These are phyloP conservation scores for Triangularia setosa DNA, from an alignment of 2,329 filamentous ascomycete species.

Conservation along the genomic window DNA sequence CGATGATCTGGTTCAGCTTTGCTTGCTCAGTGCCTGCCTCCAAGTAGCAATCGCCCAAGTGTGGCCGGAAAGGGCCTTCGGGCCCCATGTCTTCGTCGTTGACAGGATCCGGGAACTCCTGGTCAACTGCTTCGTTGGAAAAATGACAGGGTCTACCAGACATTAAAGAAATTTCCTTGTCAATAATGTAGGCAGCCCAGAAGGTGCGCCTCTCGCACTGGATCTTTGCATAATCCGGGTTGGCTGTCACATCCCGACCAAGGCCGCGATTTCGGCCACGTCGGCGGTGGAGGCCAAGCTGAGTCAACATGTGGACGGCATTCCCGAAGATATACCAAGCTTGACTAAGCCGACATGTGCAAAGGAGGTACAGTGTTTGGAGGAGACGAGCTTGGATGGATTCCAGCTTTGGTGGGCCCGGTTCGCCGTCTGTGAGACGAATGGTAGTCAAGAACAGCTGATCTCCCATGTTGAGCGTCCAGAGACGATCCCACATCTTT, in stretches of 20 bases:
- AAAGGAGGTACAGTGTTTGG: constrained; percentile 56
- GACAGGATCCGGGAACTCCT: constrained; percentile 51
- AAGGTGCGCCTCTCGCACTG: constrained; percentile 48
- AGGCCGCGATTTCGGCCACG: constrained; percentile 21
- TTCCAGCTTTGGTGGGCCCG: constrained; percentile 50
- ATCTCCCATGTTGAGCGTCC: constrained; percentile 33
- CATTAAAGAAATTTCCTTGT: constrained; percentile 61
- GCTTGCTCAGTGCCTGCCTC: constrained; percentile 17
- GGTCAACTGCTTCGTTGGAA: constrained; percentile 63
- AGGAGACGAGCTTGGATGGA: constrained; percentile 55
- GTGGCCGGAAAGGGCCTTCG: constrained; percentile 13
- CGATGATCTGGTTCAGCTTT: constrained; percentile 19
- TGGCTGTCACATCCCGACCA: constrained; percentile 6
- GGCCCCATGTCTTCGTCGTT: constrained; percentile 48
- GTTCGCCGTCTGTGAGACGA: constrained; percentile 37
- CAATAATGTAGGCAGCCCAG: constrained; percentile 62
- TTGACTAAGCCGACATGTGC: constrained; percentile 56
- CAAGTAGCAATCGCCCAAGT: constrained; percentile 21
- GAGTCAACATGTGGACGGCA: constrained; percentile 48
- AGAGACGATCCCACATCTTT: constrained; percentile 21
- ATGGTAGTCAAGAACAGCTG: constrained; percentile 41
- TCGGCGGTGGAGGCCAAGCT: constrained; percentile 34
- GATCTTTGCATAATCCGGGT: constrained; percentile 33
- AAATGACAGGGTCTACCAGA: constrained; percentile 58
- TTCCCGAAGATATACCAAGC: constrained; percentile 60